Evolutionary conservation across 169 alveolate species (phyloP), one percentile per base, ranked within the genome.

Genomic region (Cryptosporidium xiaoi): DNA sequence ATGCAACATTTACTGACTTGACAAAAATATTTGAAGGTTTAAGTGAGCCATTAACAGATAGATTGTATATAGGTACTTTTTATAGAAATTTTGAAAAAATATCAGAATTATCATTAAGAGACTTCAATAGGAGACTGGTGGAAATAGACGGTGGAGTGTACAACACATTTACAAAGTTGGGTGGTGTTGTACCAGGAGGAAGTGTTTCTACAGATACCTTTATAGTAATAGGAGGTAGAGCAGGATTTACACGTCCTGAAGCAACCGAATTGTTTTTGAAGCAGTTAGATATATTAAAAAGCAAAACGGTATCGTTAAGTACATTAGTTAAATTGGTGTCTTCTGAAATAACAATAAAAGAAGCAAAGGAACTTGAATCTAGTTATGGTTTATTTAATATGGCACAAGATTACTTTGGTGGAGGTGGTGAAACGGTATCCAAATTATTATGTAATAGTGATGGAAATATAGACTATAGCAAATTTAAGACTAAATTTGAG

Each of bases 321-420:
- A 69, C 83, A 33, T 56, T 69, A 18, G n/a, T 53, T 16, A 69
- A 69, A 55, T 53, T 69, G 29, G 83, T 69, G n/a, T 51, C 83
- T 20, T 65, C 67, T 53, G 83, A 69, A 18, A 69, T 69, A 53
- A 69, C 56, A 51, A 51, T 7, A 3, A 69, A 69, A 69, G 67
- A 69, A 33, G 83, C 83, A 18, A 51, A 69, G 33, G 83, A 69
- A 33, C 33, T 33, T 31, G 83, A 69, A 34, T 53, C 68, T 34
- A 58, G 67, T n/a, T 69, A 69, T 53, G 55, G 83, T 5, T 55
- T 69, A 44, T 69, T 69, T 53, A 69, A 53, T 20, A 69, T 69
- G 83, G 83, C 67, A 0, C 83, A 69, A 16, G 83, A 69, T 69
- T 69, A 69, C 51, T 69, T 69, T 69, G 60, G 83, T n/a, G 56